Percentiles rank a stretch among this genome's conserved stretches.
Conservation (phyloP, 495 filamentous ascomycete genomes). For the Podospora pseudocomata region DNA sequence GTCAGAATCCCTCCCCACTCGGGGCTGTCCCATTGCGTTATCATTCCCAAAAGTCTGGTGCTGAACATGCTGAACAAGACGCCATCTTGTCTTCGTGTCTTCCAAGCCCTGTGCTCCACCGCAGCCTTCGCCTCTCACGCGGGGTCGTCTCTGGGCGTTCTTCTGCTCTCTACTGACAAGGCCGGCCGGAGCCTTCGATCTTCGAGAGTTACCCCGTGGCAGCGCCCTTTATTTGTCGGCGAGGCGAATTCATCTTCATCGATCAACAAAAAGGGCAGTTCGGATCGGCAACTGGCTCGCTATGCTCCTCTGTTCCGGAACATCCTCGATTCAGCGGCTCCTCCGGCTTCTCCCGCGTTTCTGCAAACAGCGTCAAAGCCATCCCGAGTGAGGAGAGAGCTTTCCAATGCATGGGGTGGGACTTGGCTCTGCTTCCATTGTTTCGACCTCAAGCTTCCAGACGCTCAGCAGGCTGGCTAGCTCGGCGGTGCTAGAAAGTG, state of each 20-base stretch:
- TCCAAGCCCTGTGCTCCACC: not conserved
- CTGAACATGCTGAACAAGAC: not conserved
- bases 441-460: not conserved
- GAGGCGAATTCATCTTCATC: not conserved
- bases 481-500: not conserved
- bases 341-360: not conserved
- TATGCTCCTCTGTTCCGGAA: not conserved
- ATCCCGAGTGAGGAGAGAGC: not conserved
- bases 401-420: too few relatives aligned
- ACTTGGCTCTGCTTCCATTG: not conserved
- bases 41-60: not conserved
- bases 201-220: not conserved
- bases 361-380: not conserved
- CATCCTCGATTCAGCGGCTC: not conserved
- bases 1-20: not conserved
- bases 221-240: too few relatives aligned
- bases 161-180: not conserved
- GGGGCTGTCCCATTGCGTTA: constrained; percentile 8
- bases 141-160: not conserved
- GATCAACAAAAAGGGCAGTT: not conserved
- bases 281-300: not conserved
- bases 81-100: not conserved
- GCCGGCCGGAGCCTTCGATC: not conserved
- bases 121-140: constrained; percentile 2
- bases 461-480: not conserved